Conservation (phyloP, 306 rosid species). For the Rubus idaeus region DNA sequence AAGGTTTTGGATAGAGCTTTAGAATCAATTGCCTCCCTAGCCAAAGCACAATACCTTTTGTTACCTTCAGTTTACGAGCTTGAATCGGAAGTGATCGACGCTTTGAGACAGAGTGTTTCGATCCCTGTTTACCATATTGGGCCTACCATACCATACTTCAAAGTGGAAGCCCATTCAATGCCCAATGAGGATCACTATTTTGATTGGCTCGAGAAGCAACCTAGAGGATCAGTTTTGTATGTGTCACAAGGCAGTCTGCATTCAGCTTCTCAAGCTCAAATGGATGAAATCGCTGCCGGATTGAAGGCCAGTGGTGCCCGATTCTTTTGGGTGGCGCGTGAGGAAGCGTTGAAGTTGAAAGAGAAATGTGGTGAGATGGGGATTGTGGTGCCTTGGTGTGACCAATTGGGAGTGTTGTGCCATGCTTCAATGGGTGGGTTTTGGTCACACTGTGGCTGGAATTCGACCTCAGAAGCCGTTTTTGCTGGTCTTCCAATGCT, state of each 20-base stretch:
- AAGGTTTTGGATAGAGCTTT: constrained; percentile 23
- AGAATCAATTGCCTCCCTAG: constrained; percentile 16
- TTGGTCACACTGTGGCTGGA: constrained; percentile 69
- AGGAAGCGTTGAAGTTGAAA: constrained; percentile 17
- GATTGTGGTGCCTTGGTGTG: constrained; percentile 54
- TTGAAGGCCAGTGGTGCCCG: constrained; percentile 26
- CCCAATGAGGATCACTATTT: constrained; percentile 19
- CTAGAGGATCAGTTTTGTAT: constrained; percentile 43
- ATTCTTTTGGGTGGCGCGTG: constrained; percentile 45
- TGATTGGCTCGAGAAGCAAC: constrained; percentile 45
- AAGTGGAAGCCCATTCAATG: neutral
- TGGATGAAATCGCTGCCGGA: constrained; percentile 38
- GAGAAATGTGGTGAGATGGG: constrained; percentile 43
- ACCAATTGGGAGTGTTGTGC: constrained; percentile 52
- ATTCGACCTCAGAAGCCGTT: constrained; percentile 44
- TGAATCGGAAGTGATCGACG: constrained; percentile 39
- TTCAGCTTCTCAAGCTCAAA: constrained; percentile 42
- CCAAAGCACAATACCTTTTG: constrained; percentile 36
- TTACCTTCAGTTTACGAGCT: constrained; percentile 45
- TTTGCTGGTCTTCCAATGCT: constrained; percentile 50
- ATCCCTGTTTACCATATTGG: constrained; percentile 43
- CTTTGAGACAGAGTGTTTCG: constrained; percentile 12
- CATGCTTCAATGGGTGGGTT: constrained; percentile 47
- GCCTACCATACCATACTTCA: constrained; percentile 40
- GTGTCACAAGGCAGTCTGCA: constrained; percentile 46